phyloP scores from a whole-genome alignment of 139 green algal species.

The Chlamydomonas eustigma region DNA sequence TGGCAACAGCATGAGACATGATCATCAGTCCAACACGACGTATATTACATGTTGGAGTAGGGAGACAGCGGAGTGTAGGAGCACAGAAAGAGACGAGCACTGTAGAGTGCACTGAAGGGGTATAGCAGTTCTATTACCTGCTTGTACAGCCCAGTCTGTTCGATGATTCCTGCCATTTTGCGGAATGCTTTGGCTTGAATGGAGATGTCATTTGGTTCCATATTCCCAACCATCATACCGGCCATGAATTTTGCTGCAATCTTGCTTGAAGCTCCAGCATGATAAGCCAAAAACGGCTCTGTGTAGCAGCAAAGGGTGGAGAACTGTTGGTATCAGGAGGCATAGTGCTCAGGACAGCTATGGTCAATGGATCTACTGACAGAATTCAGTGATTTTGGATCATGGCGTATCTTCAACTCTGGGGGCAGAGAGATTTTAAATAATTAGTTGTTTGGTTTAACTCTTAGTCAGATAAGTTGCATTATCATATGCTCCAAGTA shows the following conservation, averaged over 20 bases:
- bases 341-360: not conserved
- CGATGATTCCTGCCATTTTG: not conserved
- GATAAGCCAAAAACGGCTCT: constrained; percentile 14
- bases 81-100: not conserved
- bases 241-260: not conserved
- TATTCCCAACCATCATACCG: not conserved
- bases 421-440: not conserved
- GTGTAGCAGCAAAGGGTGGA: not conserved
- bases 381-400: no score
- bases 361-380: no score
- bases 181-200: not conserved
- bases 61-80: not conserved
- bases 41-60: not conserved
- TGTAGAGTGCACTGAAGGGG: not conserved
- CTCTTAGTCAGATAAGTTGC: not conserved
- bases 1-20: not conserved
- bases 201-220: not conserved
- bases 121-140: not conserved
- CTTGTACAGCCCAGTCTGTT: constrained; percentile 11
- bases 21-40: not conserved
- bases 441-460: not conserved
- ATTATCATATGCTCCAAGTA: not conserved
- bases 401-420: no score
- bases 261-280: not conserved
- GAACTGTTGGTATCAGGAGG: not conserved